These are phyloP conservation scores for Mycena rebaudengoi DNA, from an alignment of 768 basidiomycete genomes.

Conservation along the genomic window DNA sequence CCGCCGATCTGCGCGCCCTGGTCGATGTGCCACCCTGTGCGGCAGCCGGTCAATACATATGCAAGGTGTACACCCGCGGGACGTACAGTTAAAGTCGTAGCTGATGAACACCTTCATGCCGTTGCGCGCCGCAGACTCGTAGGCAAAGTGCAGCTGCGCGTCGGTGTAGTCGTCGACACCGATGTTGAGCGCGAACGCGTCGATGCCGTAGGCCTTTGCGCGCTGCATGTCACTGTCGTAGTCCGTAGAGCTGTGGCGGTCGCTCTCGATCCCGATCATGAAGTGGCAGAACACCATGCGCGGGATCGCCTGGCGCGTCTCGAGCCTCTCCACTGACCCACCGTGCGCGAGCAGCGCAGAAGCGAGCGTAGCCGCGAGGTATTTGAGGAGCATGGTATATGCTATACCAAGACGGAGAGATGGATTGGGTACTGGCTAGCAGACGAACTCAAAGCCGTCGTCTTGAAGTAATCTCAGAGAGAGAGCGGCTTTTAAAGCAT, in stretches of 20 bases:
- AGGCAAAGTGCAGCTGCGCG: conserved; percentile 39
- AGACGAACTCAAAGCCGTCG: too few relatives aligned
- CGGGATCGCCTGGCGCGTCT: neutral
- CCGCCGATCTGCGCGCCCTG: conserved; percentile 40
- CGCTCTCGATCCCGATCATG: conserved; percentile 27
- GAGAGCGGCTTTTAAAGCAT: too few relatives aligned
- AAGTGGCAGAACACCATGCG: conserved; percentile 14
- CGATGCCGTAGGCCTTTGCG: conserved; percentile 30
- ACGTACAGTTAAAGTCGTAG: conserved; percentile 31
- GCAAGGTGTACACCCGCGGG: too few relatives aligned
- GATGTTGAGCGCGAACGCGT: conserved; percentile 53
- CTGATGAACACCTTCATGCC: conserved; percentile 27
- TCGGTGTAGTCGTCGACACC: conserved; percentile 3
- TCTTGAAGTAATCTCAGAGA: too few relatives aligned
- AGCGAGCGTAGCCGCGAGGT: too few relatives aligned
- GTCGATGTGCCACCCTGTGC: conserved; percentile 20
- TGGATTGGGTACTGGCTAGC: too few relatives aligned
- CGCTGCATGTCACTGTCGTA: conserved; percentile 24
- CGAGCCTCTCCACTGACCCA: too few relatives aligned
- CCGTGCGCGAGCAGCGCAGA: too few relatives aligned
- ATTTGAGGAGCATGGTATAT: too few relatives aligned
- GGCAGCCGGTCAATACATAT: neutral
- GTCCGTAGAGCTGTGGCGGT: conserved; percentile 20
- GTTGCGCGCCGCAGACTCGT: conserved; percentile 42
- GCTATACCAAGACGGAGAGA: too few relatives aligned